A percentile compares a stretch with the other conserved stretches of the same genome.
Evolutionary conservation across 306 rosid genomes (phyloP).

Genomic region (Begonia peltatifolia): DNA sequence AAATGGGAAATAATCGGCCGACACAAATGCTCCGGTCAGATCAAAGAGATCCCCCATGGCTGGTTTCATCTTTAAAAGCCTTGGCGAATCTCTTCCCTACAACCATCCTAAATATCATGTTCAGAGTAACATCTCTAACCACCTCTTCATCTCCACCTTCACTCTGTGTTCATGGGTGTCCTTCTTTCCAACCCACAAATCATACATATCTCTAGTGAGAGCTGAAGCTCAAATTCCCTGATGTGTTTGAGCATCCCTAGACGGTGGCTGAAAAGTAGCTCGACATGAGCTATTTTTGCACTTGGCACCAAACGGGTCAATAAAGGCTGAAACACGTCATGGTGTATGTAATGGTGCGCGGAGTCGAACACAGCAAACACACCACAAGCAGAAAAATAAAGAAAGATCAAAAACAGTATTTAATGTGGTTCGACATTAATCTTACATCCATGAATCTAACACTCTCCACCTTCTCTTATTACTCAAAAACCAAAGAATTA

Average conservation of each 20-base stretch:
- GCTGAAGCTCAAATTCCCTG: conserved; percentile 6
- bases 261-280: conserved; percentile 12
- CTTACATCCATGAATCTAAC: too few species aligned
- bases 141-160: conserved; percentile 12
- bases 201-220: background rate
- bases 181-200: background rate
- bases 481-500: too few species aligned
- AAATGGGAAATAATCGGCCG: too few species aligned
- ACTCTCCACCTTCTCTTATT: too few species aligned
- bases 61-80: background rate
- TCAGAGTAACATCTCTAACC: conserved; percentile 9
- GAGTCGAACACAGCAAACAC: too few species aligned
- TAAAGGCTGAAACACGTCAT: conserved; percentile 12
- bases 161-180: background rate
- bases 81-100: conserved; percentile 10
- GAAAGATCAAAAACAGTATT: too few species aligned
- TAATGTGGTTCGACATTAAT: too few species aligned
- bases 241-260: conserved; percentile 7
- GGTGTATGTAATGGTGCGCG: conserved; percentile 1
- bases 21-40: conserved; percentile 3
- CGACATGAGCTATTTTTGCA: conserved; percentile 8
- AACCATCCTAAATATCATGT: conserved; percentile 10
- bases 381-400: too few species aligned
- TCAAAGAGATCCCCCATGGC: conserved; percentile 5
- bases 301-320: conserved; percentile 15